A percentile compares a stretch with the other conserved stretches of the same genome.
Evolutionary conservation across 2,329 filamentous ascomycete genomes (phyloP).

Genomic region (Calonectria naviculata): DNA sequence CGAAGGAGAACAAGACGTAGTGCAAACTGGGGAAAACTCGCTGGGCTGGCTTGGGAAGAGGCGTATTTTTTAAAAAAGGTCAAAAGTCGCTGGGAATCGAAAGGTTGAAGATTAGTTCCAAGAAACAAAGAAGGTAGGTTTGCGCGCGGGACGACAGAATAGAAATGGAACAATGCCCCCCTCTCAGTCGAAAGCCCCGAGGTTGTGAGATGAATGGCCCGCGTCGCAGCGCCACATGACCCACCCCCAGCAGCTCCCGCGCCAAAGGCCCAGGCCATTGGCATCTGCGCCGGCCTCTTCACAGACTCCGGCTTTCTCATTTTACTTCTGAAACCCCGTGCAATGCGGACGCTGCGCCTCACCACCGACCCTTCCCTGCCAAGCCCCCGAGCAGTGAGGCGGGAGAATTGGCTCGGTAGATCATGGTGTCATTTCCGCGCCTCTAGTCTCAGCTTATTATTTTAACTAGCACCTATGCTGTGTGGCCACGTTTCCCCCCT

Average conservation of each 20-base stretch:
- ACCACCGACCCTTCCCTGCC: neutral
- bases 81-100: too few species aligned
- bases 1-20: too few species aligned
- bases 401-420: neutral
- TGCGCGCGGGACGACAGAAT: neutral
- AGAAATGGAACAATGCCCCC: neutral
- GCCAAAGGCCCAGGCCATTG: neutral
- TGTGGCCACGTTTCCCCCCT: neutral
- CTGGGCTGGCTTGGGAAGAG: too few species aligned
- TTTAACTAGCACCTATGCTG: neutral
- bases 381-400: slow-evolving; percentile 3
- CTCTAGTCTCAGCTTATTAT: slow-evolving; percentile 7
- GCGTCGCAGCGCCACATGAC: slow-evolving; percentile 5
- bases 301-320: neutral
- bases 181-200: neutral
- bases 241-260: neutral
- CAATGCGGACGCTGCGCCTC: neutral
- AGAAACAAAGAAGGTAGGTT: neutral
- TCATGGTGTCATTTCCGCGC: slow-evolving; percentile 7
- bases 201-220: slow-evolving; percentile 7
- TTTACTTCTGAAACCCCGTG: slow-evolving; percentile 5
- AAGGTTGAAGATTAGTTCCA: too few species aligned
- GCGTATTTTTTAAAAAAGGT: too few species aligned
- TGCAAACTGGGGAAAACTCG: too few species aligned
- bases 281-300: neutral